Evolutionary conservation across 805 yeast species (phyloP).

Genomic region (Clavispora carvajalis): DNA sequence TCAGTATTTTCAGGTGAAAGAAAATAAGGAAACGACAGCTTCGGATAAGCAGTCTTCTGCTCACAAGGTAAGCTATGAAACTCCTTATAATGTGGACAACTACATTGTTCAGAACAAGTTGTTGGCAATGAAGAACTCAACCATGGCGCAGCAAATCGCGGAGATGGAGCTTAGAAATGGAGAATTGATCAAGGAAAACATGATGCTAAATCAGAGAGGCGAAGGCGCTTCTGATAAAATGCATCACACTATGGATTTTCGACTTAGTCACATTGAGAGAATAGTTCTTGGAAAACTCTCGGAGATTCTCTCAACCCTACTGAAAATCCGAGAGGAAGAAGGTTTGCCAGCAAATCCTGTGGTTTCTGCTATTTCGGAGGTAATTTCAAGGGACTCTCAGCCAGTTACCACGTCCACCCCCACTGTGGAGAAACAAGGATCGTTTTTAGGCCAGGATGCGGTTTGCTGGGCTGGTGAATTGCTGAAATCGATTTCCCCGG

Average conservation of each 20-base stretch:
- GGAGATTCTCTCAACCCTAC: constrained; percentile 41
- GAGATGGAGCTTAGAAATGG: constrained; percentile 49
- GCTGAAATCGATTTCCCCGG: background rate
- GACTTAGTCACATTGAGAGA: constrained; percentile 35
- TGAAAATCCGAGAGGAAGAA: constrained; percentile 36
- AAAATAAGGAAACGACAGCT: background rate
- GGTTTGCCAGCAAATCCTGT: constrained; percentile 24
- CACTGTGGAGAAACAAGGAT: background rate
- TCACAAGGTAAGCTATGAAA: background rate
- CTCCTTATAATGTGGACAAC: constrained; percentile 8
- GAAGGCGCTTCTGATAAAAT: constrained; percentile 17
- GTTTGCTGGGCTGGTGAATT: background rate
- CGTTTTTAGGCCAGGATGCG: background rate
- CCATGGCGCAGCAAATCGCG: constrained; percentile 44
- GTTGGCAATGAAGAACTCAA: constrained; percentile 56
- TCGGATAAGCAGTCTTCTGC: background rate
- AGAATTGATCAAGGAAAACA: constrained; percentile 48
- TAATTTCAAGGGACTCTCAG: background rate
- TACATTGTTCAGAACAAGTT: constrained; percentile 47
- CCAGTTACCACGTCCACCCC: constrained; percentile 19
- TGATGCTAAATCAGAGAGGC: constrained; percentile 5
- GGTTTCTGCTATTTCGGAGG: constrained; percentile 10
- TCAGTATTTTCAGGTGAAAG: constrained; percentile 9
- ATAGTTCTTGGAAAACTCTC: constrained; percentile 38
- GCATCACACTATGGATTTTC: constrained; percentile 26